Evolutionary conservation across 345 rosid genomes (phyloP).

Genomic region (Gossypium australe): DNA sequence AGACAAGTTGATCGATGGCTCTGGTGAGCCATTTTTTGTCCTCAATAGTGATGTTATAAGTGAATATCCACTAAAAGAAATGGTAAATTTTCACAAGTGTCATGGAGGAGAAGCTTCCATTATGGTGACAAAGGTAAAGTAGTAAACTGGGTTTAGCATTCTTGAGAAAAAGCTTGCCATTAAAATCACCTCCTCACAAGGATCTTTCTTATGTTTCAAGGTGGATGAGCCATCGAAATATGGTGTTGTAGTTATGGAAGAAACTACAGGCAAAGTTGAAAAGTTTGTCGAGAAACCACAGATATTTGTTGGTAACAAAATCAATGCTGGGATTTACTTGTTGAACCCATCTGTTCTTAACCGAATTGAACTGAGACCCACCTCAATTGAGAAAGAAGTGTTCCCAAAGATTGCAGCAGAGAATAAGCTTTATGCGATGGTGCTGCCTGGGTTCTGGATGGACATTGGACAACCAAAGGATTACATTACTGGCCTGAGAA

Average conservation of each 20-base stretch:
- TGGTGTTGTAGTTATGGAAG: conserved; percentile 77
- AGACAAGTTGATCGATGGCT: conserved; percentile 54
- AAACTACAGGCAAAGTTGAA: conserved; percentile 56
- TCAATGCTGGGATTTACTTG: conserved; percentile 73
- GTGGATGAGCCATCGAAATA: conserved; percentile 86
- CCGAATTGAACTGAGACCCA: conserved; percentile 60
- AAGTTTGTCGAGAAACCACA: conserved; percentile 78
- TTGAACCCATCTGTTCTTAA: conserved; percentile 71
- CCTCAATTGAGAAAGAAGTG: conserved; percentile 80
- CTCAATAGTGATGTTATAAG: conserved; percentile 86
- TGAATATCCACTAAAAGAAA: conserved; percentile 62
- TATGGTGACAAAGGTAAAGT: conserved; percentile 72
- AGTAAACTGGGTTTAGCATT: conserved; percentile 25
- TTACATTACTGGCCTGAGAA: conserved; percentile 62
- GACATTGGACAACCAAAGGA: conserved; percentile 86
- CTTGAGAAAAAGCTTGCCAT: no score
- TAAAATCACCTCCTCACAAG: no score
- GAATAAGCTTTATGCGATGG: conserved; percentile 65
- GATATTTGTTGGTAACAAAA: conserved; percentile 75
- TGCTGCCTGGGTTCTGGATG: conserved; percentile 83
- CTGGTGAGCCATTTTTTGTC: conserved; percentile 71
- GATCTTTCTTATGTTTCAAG: conserved; percentile 23
- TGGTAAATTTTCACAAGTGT: conserved; percentile 62
- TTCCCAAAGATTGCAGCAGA: conserved; percentile 78
- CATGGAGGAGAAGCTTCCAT: conserved; percentile 82